Evolutionary conservation across 805 yeast genomes (phyloP).

Genomic region (Schwanniomyces polymorphus): DNA sequence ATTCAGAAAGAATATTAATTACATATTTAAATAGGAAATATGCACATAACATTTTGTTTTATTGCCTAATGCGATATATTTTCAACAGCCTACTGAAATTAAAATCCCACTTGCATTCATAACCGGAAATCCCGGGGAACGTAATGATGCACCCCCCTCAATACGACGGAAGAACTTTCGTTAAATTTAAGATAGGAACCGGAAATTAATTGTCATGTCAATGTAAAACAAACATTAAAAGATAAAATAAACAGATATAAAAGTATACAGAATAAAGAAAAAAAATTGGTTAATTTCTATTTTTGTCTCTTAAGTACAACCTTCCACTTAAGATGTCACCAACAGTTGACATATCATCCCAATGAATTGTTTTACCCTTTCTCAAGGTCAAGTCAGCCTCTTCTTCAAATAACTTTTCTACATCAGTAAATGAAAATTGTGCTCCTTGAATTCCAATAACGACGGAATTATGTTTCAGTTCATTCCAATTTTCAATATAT

Average conservation of each 20-base stretch:
- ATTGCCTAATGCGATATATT: too few relatives aligned
- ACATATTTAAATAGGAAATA: too few relatives aligned
- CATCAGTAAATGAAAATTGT: constrained; percentile 55
- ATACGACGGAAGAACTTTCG: too few relatives aligned
- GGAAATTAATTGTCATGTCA: too few relatives aligned
- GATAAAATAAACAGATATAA: neutral
- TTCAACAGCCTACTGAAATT: too few relatives aligned
- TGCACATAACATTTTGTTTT: too few relatives aligned
- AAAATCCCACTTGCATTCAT: too few relatives aligned
- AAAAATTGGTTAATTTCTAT: neutral
- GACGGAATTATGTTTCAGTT: constrained; percentile 36
- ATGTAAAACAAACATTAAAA: neutral
- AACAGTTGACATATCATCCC: constrained; percentile 59
- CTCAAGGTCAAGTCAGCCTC: constrained; percentile 63
- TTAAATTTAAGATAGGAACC: too few relatives aligned
- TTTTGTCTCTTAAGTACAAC: constrained; percentile 32
- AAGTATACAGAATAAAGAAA: neutral
- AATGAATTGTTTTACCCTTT: constrained; percentile 68
- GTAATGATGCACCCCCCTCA: too few relatives aligned
- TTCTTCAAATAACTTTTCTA: constrained; percentile 55
- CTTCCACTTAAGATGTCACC: constrained; percentile 77
- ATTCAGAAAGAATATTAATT: too few relatives aligned
- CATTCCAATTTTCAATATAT: constrained; percentile 54
- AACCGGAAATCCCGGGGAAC: too few relatives aligned
- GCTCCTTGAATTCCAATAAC: constrained; percentile 75